phyloP scores from a whole-genome alignment of 1,284 basidiomycete species.

The Ustilago shanxiensis region DNA sequence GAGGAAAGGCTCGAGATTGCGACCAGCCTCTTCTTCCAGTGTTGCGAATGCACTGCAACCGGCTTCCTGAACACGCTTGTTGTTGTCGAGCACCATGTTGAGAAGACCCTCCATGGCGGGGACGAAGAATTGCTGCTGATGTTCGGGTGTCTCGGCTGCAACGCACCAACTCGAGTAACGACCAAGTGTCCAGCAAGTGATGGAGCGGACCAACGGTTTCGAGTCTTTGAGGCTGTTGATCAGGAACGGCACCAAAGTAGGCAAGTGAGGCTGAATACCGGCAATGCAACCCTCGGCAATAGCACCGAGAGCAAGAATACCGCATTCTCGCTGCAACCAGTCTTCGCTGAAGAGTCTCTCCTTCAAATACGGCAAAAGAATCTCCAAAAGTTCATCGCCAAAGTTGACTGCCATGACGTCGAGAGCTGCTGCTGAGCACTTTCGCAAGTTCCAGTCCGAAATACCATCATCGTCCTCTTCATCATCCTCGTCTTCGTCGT shows the following conservation, averaged over 20 bases:
- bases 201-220: conserved; percentile 97
- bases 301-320: conserved; percentile 93
- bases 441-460: conserved; percentile 99
- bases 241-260: conserved; percentile 90
- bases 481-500: conserved; percentile 86
- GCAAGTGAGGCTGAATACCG: conserved; percentile 92
- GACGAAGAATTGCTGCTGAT: conserved; percentile 89
- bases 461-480: conserved; percentile 95
- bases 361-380: conserved; percentile 89
- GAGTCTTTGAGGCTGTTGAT: conserved; percentile 89
- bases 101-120: conserved; percentile 98
- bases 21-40: conserved; percentile 95
- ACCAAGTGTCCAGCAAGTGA: conserved; percentile 99
- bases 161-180: conserved; percentile 96
- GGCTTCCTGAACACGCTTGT: conserved; percentile 99
- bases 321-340: conserved; percentile 95
- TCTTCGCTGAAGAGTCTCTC: conserved; percentile 92
- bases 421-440: conserved; percentile 96
- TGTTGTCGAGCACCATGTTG: conserved; percentile 97
- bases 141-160: conserved; percentile 83
- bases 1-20: conserved; percentile 89
- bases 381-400: conserved; percentile 85
- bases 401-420: conserved; percentile 97
- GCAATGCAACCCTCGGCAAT: conserved; percentile 99
- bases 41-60: conserved; percentile 99